Evolutionary conservation across 257 asterid genomes (phyloP), one percentile per base, ranked within the genome.

Genomic region (Nicotiana tabacum): DNA sequence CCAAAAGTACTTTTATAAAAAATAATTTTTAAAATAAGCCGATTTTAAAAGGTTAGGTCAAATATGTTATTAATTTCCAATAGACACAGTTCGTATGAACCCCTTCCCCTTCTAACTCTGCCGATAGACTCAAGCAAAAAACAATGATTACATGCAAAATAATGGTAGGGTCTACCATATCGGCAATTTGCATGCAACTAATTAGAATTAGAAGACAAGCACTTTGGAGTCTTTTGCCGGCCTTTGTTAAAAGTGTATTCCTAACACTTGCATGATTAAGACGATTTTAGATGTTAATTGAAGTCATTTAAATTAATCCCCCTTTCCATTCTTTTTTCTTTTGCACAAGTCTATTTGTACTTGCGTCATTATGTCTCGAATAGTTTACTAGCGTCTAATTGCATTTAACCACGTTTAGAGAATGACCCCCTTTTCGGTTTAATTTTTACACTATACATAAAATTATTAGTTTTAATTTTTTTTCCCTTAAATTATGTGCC

Each of bases 121-220:
- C 11, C 11, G 51, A 39, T 43, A 43, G 51, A 39, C 2, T 8
- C 51, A 43, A 8, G 11, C 10, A 43, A 8, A 43, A 43, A 43
- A 43, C 0, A 43, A 43, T 0, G 51, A 43, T 8, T 8, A 43
- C 9, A 29, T 80, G 53, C 6, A 7, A 5, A 9, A 10, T 10
- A 6, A 46, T 11, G 32, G 70, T 82, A 60, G 90, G 91, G 88
- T 77, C 86, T 12, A 37, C 79, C n/a, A 68, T 12, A 32, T 55
- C 61, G 65, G 57, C 80, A 43, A 70, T 77, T 64, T 89, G 90
- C 82, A 60, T 88, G 91, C 89, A 77, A 82, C 86, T 80, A 43
- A 35, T 35, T 4, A 33, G 37, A 33, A 43, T 43, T 84, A 84
- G 88, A 83, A 77, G 87, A 86, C 91, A 87, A 43, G 76, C 30